A percentile compares a stretch with the other conserved stretches of the same genome.
Conservation (phyloP, 768 basidiomycete species). For the Podaxis carcinomalis region DNA sequence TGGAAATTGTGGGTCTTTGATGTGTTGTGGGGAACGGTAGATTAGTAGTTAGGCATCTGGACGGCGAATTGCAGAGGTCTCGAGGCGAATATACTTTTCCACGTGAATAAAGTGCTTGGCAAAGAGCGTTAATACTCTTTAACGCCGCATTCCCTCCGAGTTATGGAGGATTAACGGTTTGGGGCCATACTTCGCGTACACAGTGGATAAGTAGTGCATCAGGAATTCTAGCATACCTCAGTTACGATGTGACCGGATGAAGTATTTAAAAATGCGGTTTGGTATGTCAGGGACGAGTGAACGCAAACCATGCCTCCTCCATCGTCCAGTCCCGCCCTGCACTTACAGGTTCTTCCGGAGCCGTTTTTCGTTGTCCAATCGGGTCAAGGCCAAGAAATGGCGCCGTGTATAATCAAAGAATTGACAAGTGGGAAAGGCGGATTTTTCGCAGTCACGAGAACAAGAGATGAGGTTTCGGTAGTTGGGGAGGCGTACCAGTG, state of each 20-base stretch:
- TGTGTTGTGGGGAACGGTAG: not conserved
- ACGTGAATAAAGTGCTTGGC: not conserved
- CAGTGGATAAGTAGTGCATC: not conserved
- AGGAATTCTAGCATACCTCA: not conserved
- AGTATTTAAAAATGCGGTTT: not conserved
- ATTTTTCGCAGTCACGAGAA: constrained; percentile 55
- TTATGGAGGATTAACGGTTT: not conserved
- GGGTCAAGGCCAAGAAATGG: constrained; percentile 30
- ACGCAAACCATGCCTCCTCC: constrained; percentile 36
- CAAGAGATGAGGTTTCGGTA: constrained; percentile 57
- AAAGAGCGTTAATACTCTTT: constrained; percentile 13
- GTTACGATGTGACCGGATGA: not conserved
- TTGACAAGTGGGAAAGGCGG: constrained; percentile 21
- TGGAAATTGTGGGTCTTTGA: constrained; percentile 33
- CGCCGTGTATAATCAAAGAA: constrained; percentile 28
- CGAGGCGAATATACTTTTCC: not conserved
- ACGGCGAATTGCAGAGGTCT: not conserved
- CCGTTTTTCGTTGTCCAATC: constrained; percentile 45
- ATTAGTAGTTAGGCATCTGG: not conserved
- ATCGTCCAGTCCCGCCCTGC: constrained; percentile 39
- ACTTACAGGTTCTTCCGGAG: constrained; percentile 40
- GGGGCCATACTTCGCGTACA: not conserved
- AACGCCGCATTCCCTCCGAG: constrained; percentile 23
- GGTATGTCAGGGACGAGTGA: not conserved
- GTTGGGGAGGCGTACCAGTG: constrained; percentile 39